These are phyloP conservation scores for Hypoxylon rickii DNA, from an alignment of 495 filamentous ascomycete species.

Conservation along the genomic window DNA sequence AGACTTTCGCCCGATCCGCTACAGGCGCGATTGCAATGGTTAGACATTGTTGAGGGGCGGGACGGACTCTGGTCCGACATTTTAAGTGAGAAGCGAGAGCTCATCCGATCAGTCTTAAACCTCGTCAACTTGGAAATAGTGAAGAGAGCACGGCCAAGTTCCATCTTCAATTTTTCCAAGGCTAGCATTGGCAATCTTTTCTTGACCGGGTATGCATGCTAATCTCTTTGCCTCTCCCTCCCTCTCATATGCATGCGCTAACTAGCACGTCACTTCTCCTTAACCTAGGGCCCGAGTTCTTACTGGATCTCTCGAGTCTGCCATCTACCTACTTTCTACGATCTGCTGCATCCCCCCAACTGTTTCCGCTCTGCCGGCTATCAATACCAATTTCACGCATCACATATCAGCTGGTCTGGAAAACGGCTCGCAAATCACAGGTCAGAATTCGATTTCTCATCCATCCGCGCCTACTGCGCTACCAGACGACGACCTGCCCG, in stretches of 20 bases:
- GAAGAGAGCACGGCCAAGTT: conserved; percentile 76
- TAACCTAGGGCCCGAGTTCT: conserved; percentile 77
- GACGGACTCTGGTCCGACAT: conserved; percentile 76
- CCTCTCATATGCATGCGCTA: neutral
- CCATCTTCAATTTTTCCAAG: conserved; percentile 83
- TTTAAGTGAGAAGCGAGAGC: conserved; percentile 81
- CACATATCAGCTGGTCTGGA: conserved; percentile 85
- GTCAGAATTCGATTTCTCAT: conserved; percentile 92
- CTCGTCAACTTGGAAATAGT: conserved; percentile 87
- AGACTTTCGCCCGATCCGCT: conserved; percentile 65
- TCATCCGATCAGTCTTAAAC: conserved; percentile 90
- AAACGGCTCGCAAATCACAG: conserved; percentile 79
- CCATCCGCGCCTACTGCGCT: conserved; percentile 63
- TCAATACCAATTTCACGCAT: conserved; percentile 91
- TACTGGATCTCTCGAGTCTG: conserved; percentile 78
- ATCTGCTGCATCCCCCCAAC: conserved; percentile 78
- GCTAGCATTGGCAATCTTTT: conserved; percentile 96
- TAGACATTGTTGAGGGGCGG: conserved; percentile 83
- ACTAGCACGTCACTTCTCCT: too few relatives aligned
- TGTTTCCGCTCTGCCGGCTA: conserved; percentile 81
- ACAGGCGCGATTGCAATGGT: conserved; percentile 72
- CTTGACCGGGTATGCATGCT: conserved; percentile 62
- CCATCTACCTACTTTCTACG: conserved; percentile 78
- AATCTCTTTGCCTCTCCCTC: neutral
- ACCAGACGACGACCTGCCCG: conserved; percentile 41